Base-by-base conservation (phyloP, 1,284 basidiomycete species). In the Ceraceosorus guamensis region DNA sequence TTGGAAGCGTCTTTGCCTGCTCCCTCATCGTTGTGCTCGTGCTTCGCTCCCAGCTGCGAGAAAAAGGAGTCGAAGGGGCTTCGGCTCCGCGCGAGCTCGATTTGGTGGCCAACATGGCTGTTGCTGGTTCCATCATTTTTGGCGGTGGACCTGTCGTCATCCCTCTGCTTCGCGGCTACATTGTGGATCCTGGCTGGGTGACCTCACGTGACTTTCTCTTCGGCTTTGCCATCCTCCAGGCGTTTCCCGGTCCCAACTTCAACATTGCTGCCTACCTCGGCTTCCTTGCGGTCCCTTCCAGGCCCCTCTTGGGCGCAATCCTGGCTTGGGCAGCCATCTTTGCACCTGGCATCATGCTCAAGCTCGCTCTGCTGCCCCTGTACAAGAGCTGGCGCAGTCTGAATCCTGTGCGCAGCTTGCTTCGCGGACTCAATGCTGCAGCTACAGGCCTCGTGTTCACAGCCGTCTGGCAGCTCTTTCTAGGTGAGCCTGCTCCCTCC, bases 71-170 rank as follows among this genome's bases (percentile, higher is more conserved):
- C 24, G 24, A 24, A 1, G 24, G 24, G 2, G 24, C 24, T 24
- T 24, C 24, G 24, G 24, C 24, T 24, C 24, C 24, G 24, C 24
- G 24, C 24, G 24, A 24, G 24, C 24, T 24, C 24, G 24, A 24
- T 24, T 78, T 81, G 61, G 79, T 80, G 65, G 76, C 71, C n/a
- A 80, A 79, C 60, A 77, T 81, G 73, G 62, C 79, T 50, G 67
- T 80, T 24, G 79, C 79, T 1, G 80, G 80, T 4, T 80, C 81
- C 7, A 81, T 83, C 68, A 82, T 83, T 58, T 83, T 83, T 64
- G 83, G 83, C 16, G 83, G 83, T 7, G 83, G 24, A 16, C 83
- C 83, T 0, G 83, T 84, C 6, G 82, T 84, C 35, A 81, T 83
- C 57, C 83, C 83, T 2, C 77, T 84, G 4, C 75, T 84, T 10